phyloP scores from a whole-genome alignment of 441 rosid species.

The Sinapis alba region DNA sequence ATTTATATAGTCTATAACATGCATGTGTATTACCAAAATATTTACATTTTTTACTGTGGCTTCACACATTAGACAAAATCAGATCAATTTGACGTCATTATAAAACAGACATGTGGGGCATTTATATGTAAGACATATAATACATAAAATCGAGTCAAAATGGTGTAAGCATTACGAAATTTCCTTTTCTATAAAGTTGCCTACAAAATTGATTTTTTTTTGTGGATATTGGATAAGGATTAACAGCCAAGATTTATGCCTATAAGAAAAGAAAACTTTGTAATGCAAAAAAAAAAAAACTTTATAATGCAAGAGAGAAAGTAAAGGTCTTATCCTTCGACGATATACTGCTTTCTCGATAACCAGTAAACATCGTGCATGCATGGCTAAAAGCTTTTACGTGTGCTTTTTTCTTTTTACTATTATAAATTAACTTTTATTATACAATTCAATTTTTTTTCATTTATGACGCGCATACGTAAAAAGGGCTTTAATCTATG shows the following conservation, averaged over 20 bases:
- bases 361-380: constrained; percentile 36
- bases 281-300: not conserved
- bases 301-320: constrained; percentile 22
- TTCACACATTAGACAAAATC: not conserved
- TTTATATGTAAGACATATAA: not conserved
- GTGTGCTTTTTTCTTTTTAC: constrained; percentile 27
- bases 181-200: constrained; percentile 12
- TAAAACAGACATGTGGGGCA: constrained; percentile 27
- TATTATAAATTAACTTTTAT: not conserved
- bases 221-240: constrained; percentile 35
- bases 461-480: constrained; percentile 42
- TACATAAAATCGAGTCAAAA: constrained; percentile 29
- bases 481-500: constrained; percentile 33
- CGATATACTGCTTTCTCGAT: constrained; percentile 25
- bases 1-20: not conserved
- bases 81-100: constrained; percentile 13
- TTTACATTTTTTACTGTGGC: not conserved
- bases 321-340: constrained; percentile 33
- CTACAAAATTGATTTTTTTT: constrained; percentile 24
- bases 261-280: not conserved
- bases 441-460: constrained; percentile 10
- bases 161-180: constrained; percentile 16
- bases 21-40: not conserved
- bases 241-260: constrained; percentile 17
- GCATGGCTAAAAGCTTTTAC: constrained; percentile 42